Conservation (phyloP, 2,329 filamentous ascomycete genomes). For the Arthrobotrys sinensis region DNA sequence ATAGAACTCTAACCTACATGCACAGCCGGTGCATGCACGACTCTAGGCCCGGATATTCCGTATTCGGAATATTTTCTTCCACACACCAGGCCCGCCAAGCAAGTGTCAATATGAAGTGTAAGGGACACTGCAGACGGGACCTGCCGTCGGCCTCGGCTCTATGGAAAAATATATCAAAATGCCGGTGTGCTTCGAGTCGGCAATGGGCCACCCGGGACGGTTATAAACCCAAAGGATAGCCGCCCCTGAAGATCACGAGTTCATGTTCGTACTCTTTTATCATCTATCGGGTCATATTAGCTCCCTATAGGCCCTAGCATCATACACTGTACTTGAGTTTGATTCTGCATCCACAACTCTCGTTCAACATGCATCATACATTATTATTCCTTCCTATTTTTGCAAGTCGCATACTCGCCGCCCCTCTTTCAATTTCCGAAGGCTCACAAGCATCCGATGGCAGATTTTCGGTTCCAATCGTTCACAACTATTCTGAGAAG, state of each 20-base stretch:
- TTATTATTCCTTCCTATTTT: not conserved
- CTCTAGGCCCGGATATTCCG: not conserved
- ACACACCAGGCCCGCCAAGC: not conserved
- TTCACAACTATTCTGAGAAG: constrained; percentile 1
- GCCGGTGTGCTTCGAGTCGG: not conserved
- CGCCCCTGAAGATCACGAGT: not conserved
- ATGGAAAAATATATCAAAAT: not conserved
- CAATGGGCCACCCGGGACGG: not conserved
- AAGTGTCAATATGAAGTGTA: not conserved
- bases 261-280: too few relatives aligned
- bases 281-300: not conserved
- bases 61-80: not conserved
- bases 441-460: not conserved
- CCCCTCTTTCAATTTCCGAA: not conserved
- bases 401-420: constrained; percentile 4
- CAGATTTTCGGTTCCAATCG: constrained; percentile 24
- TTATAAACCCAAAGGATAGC: not conserved
- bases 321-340: not conserved
- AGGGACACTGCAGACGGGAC: not conserved
- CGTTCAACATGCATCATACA: constrained; percentile 16
- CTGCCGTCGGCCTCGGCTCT: not conserved
- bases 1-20: not conserved
- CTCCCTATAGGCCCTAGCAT: too few relatives aligned
- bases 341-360: not conserved
- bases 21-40: not conserved